Percentiles rank a stretch among this genome's conserved stretches.
phyloP scores from a whole-genome alignment of 805 yeast genomes.

The Saccharomycopsis sp. region DNA sequence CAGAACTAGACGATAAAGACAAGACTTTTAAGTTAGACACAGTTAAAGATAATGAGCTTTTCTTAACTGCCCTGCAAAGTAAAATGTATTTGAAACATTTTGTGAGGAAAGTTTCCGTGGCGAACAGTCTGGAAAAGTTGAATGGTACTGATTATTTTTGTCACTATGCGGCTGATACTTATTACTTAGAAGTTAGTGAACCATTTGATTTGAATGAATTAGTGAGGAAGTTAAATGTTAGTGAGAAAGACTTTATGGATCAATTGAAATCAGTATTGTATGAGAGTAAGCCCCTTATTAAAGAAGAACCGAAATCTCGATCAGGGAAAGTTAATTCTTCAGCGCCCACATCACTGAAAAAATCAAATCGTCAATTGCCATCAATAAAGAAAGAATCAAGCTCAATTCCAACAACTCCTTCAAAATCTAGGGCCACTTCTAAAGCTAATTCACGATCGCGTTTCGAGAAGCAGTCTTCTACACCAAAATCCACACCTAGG shows the following conservation, averaged over 20 bases:
- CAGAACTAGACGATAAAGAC: background rate
- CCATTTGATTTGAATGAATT: conserved; percentile 35
- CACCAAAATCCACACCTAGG: background rate
- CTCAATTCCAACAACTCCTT: background rate
- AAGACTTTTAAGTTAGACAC: background rate
- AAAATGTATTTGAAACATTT: conserved; percentile 7
- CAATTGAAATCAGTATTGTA: conserved; percentile 25
- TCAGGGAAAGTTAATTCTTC: too few species aligned
- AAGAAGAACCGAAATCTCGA: too few species aligned
- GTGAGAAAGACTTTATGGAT: conserved; percentile 30
- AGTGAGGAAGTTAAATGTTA: conserved; percentile 23
- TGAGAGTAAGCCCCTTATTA: too few species aligned
- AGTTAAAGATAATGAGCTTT: conserved; percentile 9
- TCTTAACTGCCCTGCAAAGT: conserved; percentile 11
- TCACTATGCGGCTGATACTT: conserved; percentile 35
- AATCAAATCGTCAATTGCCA: too few species aligned
- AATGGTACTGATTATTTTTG: conserved; percentile 31
- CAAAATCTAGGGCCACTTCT: background rate
- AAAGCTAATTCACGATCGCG: too few species aligned
- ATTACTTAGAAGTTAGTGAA: conserved; percentile 31
- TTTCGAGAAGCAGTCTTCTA: background rate
- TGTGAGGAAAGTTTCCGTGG: conserved; percentile 8
- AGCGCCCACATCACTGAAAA: too few species aligned
- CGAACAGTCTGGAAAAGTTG: background rate
- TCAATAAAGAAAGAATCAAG: too few species aligned